Percentiles rank a stretch among this genome's conserved stretches.
Evolutionary conservation across 2,329 filamentous ascomycete genomes (phyloP).

Genomic region (Paecilomyces dactylethromorphus): DNA sequence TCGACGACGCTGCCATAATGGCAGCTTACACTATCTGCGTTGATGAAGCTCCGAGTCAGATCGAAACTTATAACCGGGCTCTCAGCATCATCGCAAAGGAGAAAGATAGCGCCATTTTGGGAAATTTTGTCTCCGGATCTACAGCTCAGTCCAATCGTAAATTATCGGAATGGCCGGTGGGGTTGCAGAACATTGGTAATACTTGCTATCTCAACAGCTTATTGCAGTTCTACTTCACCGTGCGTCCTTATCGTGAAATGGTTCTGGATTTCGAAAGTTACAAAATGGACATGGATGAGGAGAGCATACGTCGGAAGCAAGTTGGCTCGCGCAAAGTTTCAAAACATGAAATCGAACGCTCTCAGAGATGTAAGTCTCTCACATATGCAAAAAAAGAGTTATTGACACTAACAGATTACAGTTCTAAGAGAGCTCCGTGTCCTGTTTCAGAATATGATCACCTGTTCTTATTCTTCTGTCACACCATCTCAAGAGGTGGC

Average conservation of each 20-base stretch:
- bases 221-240: conserved; percentile 88
- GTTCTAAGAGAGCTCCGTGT: conserved; percentile 67
- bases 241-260: conserved; percentile 72
- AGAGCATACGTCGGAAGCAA: conserved; percentile 58
- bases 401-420: conserved; percentile 30
- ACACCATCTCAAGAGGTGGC: conserved; percentile 71
- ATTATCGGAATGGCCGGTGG: conserved; percentile 63
- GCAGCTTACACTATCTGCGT: conserved; percentile 42
- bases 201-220: conserved; percentile 98
- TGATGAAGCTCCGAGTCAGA: conserved; percentile 40
- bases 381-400: not conserved
- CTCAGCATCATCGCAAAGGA: conserved; percentile 41
- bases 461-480: conserved; percentile 55
- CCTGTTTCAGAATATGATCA: conserved; percentile 66
- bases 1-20: conserved; percentile 45
- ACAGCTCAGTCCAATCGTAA: conserved; percentile 23
- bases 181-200: conserved; percentile 88
- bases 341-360: conserved; percentile 50
- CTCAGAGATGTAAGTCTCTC: conserved; percentile 65
- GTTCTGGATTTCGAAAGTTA: conserved; percentile 69
- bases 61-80: conserved; percentile 40
- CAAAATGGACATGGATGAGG: conserved; percentile 60
- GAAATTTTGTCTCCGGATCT: conserved; percentile 25
- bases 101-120: conserved; percentile 32
- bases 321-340: conserved; percentile 68